Evolutionary conservation across 2,329 filamentous ascomycete genomes (phyloP).

Genomic region (Magnaporthiopsis incrustans): DNA sequence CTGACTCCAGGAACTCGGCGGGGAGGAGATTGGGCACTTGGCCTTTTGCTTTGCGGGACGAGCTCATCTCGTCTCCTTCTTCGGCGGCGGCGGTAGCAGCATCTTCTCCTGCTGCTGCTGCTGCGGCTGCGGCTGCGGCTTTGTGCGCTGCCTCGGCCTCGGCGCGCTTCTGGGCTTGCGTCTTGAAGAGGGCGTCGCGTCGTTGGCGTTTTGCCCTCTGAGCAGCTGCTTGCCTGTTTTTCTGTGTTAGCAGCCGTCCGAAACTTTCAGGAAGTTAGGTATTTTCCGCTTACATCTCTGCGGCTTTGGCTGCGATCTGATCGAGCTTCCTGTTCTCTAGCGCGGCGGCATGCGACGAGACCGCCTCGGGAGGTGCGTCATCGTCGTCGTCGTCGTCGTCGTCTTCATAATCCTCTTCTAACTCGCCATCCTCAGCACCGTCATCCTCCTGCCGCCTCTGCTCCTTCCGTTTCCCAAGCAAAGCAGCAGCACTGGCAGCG

Average conservation of each 20-base stretch:
- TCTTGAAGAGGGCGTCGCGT: conserved; percentile 44
- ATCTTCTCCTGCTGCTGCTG: background rate
- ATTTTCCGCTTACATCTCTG: conserved; percentile 36
- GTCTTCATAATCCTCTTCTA: conserved; percentile 20
- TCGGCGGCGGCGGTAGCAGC: conserved; percentile 12
- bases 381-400: conserved; percentile 30
- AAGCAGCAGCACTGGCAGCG: background rate
- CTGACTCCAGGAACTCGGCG: conserved; percentile 46
- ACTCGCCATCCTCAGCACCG: conserved; percentile 15
- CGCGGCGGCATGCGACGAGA: conserved; percentile 44
- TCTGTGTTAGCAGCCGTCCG: no score
- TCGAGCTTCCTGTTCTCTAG: conserved; percentile 36
- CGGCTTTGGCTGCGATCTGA: conserved; percentile 39
- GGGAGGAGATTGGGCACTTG: conserved; percentile 39
- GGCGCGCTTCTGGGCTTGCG: conserved; percentile 42
- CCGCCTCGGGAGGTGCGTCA: conserved; percentile 50
- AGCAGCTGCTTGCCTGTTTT: conserved; percentile 37
- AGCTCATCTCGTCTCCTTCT: conserved; percentile 23
- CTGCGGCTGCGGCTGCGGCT: conserved; percentile 16
- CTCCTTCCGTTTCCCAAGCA: conserved; percentile 10
- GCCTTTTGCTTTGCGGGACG: no score
- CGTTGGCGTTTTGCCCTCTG: conserved; percentile 49
- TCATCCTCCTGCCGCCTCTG: background rate
- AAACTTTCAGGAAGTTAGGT: background rate
- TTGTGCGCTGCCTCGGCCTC: conserved; percentile 16